These are phyloP conservation scores for Magnaporthiopsis rhizophila DNA, from an alignment of 2,329 filamentous ascomycete genomes.

Conservation along the genomic window DNA sequence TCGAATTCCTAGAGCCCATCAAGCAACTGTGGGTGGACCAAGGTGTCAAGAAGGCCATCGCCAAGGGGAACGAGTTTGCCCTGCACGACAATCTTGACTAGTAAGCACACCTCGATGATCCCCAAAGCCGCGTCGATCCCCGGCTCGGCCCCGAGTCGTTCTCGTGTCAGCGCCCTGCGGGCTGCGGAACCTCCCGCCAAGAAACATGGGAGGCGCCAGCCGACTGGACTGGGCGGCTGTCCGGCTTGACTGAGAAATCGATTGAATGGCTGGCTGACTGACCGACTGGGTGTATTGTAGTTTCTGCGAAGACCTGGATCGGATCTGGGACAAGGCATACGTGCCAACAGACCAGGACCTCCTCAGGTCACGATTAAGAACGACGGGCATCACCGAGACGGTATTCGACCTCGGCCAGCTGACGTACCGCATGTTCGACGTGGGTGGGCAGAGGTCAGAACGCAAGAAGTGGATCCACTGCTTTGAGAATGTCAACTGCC, in stretches of 20 bases:
- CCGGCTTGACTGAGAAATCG: not conserved
- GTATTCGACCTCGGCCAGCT: slow-evolving; percentile 86
- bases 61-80: slow-evolving; percentile 92
- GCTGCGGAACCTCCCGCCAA: no score
- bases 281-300: slow-evolving; percentile 33
- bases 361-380: slow-evolving; percentile 79
- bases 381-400: slow-evolving; percentile 93
- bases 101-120: slow-evolving; percentile 42
- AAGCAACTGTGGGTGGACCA: slow-evolving; percentile 75
- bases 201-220: not conserved
- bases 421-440: slow-evolving; percentile 95
- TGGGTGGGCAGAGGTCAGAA: slow-evolving; percentile 85
- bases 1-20: slow-evolving; percentile 72
- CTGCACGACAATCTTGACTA: slow-evolving; percentile 93
- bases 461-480: slow-evolving; percentile 98
- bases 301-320: slow-evolving; percentile 74
- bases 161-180: no score
- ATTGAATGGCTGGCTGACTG: no score
- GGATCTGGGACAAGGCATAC: slow-evolving; percentile 69
- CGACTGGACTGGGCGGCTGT: not conserved
- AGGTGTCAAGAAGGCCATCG: slow-evolving; percentile 80
- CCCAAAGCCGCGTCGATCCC: not conserved
- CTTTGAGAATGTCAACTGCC: slow-evolving; percentile 87
- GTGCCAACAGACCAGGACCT: slow-evolving; percentile 92
- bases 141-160: not conserved